Conservation (phyloP, 192 early-diverging fungal species). For the Entomortierella chlamydospora region DNA sequence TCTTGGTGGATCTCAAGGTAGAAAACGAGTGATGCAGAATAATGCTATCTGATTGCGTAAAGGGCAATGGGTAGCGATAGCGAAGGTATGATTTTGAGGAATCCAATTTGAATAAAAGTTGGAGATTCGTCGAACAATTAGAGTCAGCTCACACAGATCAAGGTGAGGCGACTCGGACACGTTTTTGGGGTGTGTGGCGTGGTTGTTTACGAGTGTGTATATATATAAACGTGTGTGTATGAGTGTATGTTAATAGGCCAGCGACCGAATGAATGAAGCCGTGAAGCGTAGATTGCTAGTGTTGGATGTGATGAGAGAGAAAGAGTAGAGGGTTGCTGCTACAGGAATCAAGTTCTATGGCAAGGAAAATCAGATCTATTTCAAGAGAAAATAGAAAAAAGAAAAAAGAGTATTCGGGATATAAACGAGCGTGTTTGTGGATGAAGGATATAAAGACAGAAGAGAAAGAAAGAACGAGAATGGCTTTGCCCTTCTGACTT, state of each 20-base stretch:
- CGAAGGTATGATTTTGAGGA: slow-evolving; percentile 53
- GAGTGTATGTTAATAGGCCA: too few relatives aligned
- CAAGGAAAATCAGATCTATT: too few relatives aligned
- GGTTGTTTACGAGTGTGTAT: background rate
- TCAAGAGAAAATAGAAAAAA: too few relatives aligned
- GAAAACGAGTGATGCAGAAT: slow-evolving; percentile 11
- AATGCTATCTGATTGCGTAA: slow-evolving; percentile 54
- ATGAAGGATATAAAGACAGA: too few relatives aligned
- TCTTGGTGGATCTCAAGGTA: slow-evolving; percentile 35
- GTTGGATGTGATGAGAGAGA: too few relatives aligned
- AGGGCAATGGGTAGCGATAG: slow-evolving; percentile 55
- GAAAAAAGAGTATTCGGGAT: background rate
- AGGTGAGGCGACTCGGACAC: slow-evolving; percentile 30
- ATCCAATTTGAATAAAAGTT: slow-evolving; percentile 45
- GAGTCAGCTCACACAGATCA: slow-evolving; percentile 40
- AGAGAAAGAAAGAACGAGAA: background rate
- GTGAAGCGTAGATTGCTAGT: too few relatives aligned
- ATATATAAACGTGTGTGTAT: background rate
- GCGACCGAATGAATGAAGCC: background rate
- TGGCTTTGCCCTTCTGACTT: background rate
- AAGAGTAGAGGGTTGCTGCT: too few relatives aligned
- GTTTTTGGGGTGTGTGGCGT: background rate
- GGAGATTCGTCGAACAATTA: slow-evolving; percentile 1
- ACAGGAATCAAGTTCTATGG: too few relatives aligned
- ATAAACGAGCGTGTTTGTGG: background rate